A percentile compares a stretch with the other conserved stretches of the same genome.
phyloP scores from a whole-genome alignment of 768 basidiomycete genomes.

The Panus rudis region DNA sequence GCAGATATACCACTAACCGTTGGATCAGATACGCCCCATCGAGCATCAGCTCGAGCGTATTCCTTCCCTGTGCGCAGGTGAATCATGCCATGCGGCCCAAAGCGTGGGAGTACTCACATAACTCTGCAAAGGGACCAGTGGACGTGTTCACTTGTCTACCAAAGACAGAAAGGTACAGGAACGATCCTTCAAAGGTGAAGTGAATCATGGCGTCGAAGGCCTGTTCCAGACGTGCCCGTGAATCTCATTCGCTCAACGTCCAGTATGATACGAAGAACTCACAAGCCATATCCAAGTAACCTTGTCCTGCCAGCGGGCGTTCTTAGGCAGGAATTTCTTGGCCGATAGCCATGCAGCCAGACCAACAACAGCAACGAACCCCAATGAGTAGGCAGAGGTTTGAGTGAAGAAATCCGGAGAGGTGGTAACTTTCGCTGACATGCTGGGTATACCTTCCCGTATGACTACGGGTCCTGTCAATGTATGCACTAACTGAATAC shows the following conservation, averaged over 20 bases:
- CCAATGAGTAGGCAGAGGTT: constrained; percentile 44
- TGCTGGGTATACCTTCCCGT: background rate
- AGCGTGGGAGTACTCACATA: constrained; percentile 47
- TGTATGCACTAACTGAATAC: too few species aligned
- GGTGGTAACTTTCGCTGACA: constrained; percentile 8
- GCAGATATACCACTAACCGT: constrained; percentile 26
- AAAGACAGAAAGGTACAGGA: constrained; percentile 70
- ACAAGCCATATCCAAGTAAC: constrained; percentile 79
- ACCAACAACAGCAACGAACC: constrained; percentile 46
- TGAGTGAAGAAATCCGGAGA: constrained; percentile 22
- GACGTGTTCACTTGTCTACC: constrained; percentile 68
- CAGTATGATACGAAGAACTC: constrained; percentile 12
- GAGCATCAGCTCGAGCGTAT: constrained; percentile 71
- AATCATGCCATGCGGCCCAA: too few species aligned
- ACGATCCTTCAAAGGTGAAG: constrained; percentile 73
- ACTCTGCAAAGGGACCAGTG: constrained; percentile 58
- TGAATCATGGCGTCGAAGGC: constrained; percentile 79
- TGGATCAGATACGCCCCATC: constrained; percentile 77
- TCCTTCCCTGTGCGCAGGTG: constrained; percentile 53
- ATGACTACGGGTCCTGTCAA: too few species aligned
- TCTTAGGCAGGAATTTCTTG: constrained; percentile 53
- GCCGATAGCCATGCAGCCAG: constrained; percentile 47
- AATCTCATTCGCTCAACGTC: background rate
- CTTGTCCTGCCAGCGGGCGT: constrained; percentile 55
- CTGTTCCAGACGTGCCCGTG: constrained; percentile 27